These are phyloP conservation scores for Xanthoconium purpureum DNA, from an alignment of 768 basidiomycete species.

Conservation along the genomic window DNA sequence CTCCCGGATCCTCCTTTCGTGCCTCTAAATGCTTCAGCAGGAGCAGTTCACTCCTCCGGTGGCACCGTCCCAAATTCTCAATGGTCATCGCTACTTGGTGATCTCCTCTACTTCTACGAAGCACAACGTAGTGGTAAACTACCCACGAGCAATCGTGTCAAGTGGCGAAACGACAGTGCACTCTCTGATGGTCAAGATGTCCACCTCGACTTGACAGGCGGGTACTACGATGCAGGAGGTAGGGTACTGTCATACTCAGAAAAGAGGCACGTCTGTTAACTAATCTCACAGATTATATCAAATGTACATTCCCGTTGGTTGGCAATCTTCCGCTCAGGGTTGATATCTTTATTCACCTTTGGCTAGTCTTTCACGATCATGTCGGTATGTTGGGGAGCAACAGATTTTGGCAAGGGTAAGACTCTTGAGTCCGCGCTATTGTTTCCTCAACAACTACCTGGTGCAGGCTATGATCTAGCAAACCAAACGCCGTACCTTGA, in stretches of 20 bases:
- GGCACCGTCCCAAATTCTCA: constrained; percentile 59
- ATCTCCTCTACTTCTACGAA: constrained; percentile 86
- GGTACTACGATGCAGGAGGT: constrained; percentile 89
- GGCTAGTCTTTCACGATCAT: constrained; percentile 73
- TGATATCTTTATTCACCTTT: not conserved
- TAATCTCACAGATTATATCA: constrained; percentile 68
- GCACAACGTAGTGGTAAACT: constrained; percentile 83
- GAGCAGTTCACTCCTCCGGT: constrained; percentile 45
- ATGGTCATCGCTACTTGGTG: constrained; percentile 80
- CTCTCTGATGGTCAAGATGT: constrained; percentile 62
- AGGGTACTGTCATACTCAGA: constrained; percentile 36
- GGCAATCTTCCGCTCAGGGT: constrained; percentile 15
- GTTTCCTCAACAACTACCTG: not conserved
- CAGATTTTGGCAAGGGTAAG: constrained; percentile 75
- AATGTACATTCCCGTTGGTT: constrained; percentile 82
- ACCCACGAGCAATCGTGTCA: constrained; percentile 63
- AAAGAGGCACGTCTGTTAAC: not conserved
- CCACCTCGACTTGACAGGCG: constrained; percentile 75
- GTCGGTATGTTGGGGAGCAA: constrained; percentile 88
- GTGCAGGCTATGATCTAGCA: constrained; percentile 71
- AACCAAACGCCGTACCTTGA: constrained; percentile 93
- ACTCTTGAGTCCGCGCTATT: not conserved
- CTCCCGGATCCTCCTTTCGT: constrained; percentile 63
- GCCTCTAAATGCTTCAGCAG: constrained; percentile 58
- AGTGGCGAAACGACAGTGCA: constrained; percentile 85